Evolutionary conservation across 2,329 filamentous ascomycete genomes (phyloP).

Genomic region (Penicillium sclerotiorum): DNA sequence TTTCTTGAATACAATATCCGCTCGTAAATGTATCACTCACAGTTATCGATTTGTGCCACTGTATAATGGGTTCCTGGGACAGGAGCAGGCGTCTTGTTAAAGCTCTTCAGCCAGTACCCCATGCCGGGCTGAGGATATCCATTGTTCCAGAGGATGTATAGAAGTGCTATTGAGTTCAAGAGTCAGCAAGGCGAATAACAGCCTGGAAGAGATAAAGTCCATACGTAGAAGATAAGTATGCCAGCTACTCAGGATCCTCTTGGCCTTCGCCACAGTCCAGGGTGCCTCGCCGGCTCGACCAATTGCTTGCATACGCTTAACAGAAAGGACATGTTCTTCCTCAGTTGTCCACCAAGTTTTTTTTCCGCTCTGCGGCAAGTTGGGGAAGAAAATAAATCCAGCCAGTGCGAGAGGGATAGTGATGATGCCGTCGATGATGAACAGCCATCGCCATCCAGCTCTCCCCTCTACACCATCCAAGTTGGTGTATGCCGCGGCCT

Average conservation of each 20-base stretch:
- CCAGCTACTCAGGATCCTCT: slow-evolving; percentile 41
- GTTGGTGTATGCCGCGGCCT: slow-evolving; percentile 26
- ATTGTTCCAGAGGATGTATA: slow-evolving; percentile 47
- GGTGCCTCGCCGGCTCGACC: slow-evolving; percentile 41
- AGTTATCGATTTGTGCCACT: slow-evolving; percentile 39
- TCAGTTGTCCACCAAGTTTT: slow-evolving; percentile 29
- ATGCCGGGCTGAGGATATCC: slow-evolving; percentile 38
- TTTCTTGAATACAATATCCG: rapidly evolving
- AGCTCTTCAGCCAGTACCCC: slow-evolving; percentile 49
- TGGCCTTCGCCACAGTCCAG: slow-evolving; percentile 39
- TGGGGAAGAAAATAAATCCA: slow-evolving; percentile 27
- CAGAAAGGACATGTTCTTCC: slow-evolving; percentile 25
- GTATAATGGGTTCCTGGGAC: slow-evolving; percentile 39
- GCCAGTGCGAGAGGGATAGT: slow-evolving; percentile 27
- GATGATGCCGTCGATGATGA: slow-evolving; percentile 31
- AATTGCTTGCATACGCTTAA: slow-evolving; percentile 37
- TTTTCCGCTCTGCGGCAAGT: slow-evolving; percentile 23
- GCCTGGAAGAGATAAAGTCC: background rate
- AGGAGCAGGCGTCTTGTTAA: slow-evolving; percentile 38
- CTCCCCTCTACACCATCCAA: slow-evolving; percentile 25
- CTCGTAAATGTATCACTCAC: slow-evolving; percentile 28
- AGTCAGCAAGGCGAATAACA: background rate
- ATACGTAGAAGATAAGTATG: slow-evolving; percentile 25
- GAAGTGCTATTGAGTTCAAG: slow-evolving; percentile 23
- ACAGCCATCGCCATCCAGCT: slow-evolving; percentile 33